These are phyloP conservation scores for Pittosporum tobira DNA, from an alignment of 129 eudicot species.

Conservation along the genomic window DNA sequence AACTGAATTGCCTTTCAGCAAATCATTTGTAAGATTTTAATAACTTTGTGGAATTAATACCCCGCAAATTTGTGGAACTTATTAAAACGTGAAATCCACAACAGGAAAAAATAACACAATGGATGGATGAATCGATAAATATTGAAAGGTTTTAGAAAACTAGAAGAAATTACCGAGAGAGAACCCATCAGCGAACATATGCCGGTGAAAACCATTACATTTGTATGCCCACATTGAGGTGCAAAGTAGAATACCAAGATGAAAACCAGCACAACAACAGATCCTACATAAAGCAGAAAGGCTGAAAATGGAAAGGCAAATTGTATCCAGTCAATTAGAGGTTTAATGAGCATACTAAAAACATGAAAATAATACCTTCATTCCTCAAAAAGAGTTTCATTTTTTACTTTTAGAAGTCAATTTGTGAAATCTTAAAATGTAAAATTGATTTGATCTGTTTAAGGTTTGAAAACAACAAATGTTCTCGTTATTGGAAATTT, in stretches of 20 bases:
- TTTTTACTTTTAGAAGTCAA: too few relatives aligned
- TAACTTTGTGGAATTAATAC: not conserved
- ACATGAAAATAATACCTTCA: too few relatives aligned
- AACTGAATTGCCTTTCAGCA: too few relatives aligned
- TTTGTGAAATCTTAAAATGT: too few relatives aligned
- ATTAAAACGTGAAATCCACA: not conserved
- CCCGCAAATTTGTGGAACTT: not conserved
- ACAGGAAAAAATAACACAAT: not conserved
- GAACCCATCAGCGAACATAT: slow-evolving; percentile 73
- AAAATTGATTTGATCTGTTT: too few relatives aligned
- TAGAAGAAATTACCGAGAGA: slow-evolving; percentile 46
- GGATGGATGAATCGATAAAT: not conserved
- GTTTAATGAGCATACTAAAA: not conserved
- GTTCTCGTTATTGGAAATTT: too few relatives aligned
- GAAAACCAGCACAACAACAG: slow-evolving; percentile 38
- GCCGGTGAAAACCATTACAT: slow-evolving; percentile 58
- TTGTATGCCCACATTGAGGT: slow-evolving; percentile 50
- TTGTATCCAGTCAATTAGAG: not conserved
- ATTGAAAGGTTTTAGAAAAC: not conserved
- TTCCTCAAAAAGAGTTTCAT: too few relatives aligned
- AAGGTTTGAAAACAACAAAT: too few relatives aligned
- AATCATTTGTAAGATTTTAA: too few relatives aligned
- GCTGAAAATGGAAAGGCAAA: slow-evolving; percentile 30
- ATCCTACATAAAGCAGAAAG: slow-evolving; percentile 47
- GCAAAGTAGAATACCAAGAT: slow-evolving; percentile 31